Evolutionary conservation across 129 eudicot genomes (phyloP), one percentile per base, ranked within the genome.

Genomic region (Helianthus tuberosus): DNA sequence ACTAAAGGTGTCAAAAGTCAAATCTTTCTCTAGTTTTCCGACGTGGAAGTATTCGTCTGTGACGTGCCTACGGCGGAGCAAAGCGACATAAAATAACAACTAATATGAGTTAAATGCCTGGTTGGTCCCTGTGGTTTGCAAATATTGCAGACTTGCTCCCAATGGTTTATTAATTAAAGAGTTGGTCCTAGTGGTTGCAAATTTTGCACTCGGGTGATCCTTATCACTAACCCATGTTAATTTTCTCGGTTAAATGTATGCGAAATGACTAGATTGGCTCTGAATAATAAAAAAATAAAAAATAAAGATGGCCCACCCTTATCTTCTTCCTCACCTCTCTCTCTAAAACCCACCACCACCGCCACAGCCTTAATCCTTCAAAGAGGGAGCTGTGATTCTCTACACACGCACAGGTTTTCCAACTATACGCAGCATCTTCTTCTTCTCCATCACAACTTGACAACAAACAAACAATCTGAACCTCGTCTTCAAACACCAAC

Each of bases 361-460:
- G 23, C 23, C 67, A 73, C 77, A 46, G 60, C 44, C 57, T 68
- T 46, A 38, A 71, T 60, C 71, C 81, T 61, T 48, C 23, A 77
- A 62, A 48, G 55, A 59, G n/a, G 54, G 81, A 77, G 81, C 64
- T 77, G 54, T 39, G 47, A 69, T 69, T 38, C 47, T 59, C 71
- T 77, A 69, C 76, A 61, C 20, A n/a, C 74, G 39, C 16, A 48
- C 29, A 58, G 71, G 61, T 49, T 74, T 74, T 77, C 81, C 73
- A 63, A 52, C 78, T 41, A 14, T 64, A 27, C 73, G 49, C 65
- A 12, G 4, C 65, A 12, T 2, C 66, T 5, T 12, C 66, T 12
- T 60, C 83, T 72, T 72, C 78, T 72, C 82, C 23, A 0, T 20
- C 23, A 20, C 23, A 20, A 55, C 60, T 20, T 20, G 23, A 20